These are phyloP conservation scores for Lagenaria siceraria DNA, from an alignment of 306 rosid species.

Conservation along the genomic window DNA sequence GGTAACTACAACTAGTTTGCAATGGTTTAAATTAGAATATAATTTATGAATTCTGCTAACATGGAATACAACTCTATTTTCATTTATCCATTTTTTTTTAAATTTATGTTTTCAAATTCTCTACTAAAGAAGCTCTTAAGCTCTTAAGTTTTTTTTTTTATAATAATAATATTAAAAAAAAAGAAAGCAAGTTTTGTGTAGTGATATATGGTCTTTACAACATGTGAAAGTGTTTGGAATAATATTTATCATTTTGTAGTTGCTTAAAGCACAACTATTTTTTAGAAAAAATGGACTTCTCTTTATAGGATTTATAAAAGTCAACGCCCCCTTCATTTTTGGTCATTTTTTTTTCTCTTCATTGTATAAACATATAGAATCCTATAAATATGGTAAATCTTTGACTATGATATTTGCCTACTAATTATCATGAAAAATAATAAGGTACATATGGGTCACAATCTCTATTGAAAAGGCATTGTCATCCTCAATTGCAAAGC, in stretches of 20 bases:
- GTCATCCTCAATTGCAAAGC: too few relatives aligned
- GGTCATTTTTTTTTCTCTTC: neutral
- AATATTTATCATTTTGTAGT: neutral
- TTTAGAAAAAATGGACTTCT: neutral
- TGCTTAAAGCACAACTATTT: neutral
- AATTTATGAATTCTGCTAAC: too few relatives aligned
- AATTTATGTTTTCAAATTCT: too few relatives aligned
- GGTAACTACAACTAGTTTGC: too few relatives aligned
- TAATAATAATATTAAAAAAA: neutral
- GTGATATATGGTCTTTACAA: neutral
- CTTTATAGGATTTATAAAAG: neutral
- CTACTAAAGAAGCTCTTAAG: too few relatives aligned
- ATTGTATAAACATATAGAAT: neutral
- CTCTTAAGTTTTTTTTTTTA: too few relatives aligned
- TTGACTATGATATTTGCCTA: neutral
- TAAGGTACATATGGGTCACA: neutral
- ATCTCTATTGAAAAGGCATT: neutral
- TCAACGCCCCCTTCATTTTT: neutral
- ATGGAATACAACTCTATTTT: too few relatives aligned
- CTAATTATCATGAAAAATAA: neutral
- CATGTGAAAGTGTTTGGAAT: neutral
- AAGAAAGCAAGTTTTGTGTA: too few relatives aligned
- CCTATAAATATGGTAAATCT: neutral
- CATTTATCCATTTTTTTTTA: too few relatives aligned
- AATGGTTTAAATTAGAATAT: too few relatives aligned